Evolutionary conservation across 2,329 filamentous ascomycete species (phyloP), one percentile per base, ranked within the genome.

Genomic region (Xylaria sp.): DNA sequence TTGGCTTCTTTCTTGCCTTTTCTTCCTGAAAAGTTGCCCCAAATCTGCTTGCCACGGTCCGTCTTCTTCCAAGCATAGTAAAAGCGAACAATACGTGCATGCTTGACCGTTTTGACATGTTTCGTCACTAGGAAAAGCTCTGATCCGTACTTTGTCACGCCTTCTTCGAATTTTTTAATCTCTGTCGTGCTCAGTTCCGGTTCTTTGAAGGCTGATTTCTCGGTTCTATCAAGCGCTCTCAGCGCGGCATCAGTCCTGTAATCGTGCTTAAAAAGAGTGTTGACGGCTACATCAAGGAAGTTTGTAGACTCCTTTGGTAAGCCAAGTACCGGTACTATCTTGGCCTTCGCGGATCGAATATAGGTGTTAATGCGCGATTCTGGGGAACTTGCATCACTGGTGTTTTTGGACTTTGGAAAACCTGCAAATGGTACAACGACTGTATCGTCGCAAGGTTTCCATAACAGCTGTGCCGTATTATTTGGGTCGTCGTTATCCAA

Each of bases 61-160:
- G 93, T 93, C 81, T 98, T 98, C 83, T 99, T 99, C 96, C 96
- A 99, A 72, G 93, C 93, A 79, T 99, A 99, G 81, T 98, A 99
- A 78, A 92, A 97, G 3, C 96, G 92, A 31, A 97, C 93, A 70
- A 97, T 91, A 67, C 93, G 89, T 59, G 91, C 90, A 70, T 94
- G 90, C 48, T 88, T 89, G 73, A 96, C 89, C 0, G 91, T 93
- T 80, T 93, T 94, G 75, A 97, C 93, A 79, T 97, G 92, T 73
- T 92, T 90, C 72, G 90, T 93, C 68, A 98, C 91, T 56, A 88
- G 87, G 72, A 93, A 88, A 75, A 97, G 89, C 80, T 99, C 96
- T 0, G 95, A 97, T 26, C 96, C 96, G 77, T 91, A 97, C 78
- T 96, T 97, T 56, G 88, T 83, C 11, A 99, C 93, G 48, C 89